A percentile compares a stretch with the other conserved stretches of the same genome.
Conservation (phyloP, 805 yeast species). For the Candida insectalens region DNA sequence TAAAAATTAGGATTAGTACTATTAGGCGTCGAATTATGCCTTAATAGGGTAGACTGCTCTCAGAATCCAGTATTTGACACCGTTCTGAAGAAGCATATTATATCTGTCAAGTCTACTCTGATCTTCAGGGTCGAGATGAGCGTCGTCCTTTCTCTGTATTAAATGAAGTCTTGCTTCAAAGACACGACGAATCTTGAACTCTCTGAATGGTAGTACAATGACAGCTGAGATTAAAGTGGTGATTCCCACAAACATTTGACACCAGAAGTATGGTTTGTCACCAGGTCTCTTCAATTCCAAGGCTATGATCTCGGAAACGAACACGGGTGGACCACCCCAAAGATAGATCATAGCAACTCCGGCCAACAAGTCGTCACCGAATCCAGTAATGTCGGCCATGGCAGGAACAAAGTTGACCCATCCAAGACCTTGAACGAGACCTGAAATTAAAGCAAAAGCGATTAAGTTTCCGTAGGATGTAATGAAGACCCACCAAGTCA, state of each 20-base stretch:
- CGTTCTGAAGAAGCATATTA: conserved; percentile 5
- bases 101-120: conserved; percentile 5
- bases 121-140: neutral
- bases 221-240: conserved; percentile 33
- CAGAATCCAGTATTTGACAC: conserved; percentile 7
- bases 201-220: conserved; percentile 38
- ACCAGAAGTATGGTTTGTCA: conserved; percentile 39
- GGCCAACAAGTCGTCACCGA: conserved; percentile 20
- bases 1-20: too few species aligned
- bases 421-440: conserved; percentile 37
- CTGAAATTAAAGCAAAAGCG: conserved; percentile 34
- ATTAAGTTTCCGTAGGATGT: conserved; percentile 31
- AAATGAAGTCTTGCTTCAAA: conserved; percentile 16
- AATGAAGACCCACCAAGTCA: conserved; percentile 41
- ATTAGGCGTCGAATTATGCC: conserved; percentile 8
- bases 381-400: conserved; percentile 25
- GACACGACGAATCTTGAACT: conserved; percentile 37
- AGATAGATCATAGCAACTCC: conserved; percentile 19
- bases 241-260: conserved; percentile 49
- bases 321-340: conserved; percentile 21
- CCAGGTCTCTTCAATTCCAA: conserved; percentile 18
- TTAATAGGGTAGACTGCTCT: conserved; percentile 21
- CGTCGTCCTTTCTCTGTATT: conserved; percentile 2
- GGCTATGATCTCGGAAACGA: conserved; percentile 25
- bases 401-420: conserved; percentile 28